Conservation (phyloP, 768 basidiomycete species). For the Tephrocybe sp. region DNA sequence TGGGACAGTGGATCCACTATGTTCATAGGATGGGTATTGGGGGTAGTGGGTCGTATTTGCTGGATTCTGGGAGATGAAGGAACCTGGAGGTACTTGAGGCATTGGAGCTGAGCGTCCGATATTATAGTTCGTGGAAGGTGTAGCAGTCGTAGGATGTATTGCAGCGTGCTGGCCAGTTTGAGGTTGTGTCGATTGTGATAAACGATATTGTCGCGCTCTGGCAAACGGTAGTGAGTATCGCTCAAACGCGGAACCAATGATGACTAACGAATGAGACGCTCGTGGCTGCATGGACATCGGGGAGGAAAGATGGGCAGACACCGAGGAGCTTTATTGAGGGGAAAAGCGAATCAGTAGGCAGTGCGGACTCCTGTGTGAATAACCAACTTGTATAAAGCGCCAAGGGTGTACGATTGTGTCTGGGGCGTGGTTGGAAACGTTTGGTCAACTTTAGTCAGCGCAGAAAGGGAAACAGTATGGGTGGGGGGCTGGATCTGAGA, state of each 20-base stretch:
- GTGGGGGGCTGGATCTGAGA: conserved; percentile 14
- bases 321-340: conserved; percentile 47
- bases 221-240: not conserved
- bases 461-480: conserved; percentile 43
- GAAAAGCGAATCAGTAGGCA: not conserved
- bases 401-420: conserved; percentile 39
- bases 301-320: conserved; percentile 45
- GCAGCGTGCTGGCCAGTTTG: not conserved
- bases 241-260: not conserved
- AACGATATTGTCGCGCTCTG: conserved; percentile 9
- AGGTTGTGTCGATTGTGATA: not conserved
- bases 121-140: too few species aligned
- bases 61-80: conserved; percentile 2
- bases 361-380: not conserved
- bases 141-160: not conserved
- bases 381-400: conserved; percentile 58
- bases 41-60: conserved; percentile 19
- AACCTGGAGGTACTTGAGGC: not conserved
- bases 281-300: conserved; percentile 14
- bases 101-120: too few species aligned
- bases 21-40: conserved; percentile 10
- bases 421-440: not conserved
- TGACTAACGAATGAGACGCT: conserved; percentile 17
- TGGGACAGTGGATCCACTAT: conserved; percentile 3
- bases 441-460: conserved; percentile 31